Conservation (phyloP, 495 filamentous ascomycete genomes). For the Xylaria palmicola region DNA sequence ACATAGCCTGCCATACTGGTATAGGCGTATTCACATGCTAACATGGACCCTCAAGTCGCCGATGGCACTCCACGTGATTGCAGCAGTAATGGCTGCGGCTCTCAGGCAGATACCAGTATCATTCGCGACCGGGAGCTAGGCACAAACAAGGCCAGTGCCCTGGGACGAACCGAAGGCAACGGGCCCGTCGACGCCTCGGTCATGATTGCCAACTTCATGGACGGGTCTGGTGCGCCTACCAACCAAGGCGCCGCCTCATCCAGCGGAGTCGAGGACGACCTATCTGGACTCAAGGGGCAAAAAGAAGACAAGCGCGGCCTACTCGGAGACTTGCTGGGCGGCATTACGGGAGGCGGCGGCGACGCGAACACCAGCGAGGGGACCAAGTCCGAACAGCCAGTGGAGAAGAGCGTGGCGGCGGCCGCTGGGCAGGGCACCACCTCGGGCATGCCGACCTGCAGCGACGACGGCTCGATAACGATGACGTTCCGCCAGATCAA, state of each 20-base stretch:
- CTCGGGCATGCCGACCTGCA: slow-evolving; percentile 51
- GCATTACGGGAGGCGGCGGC: slow-evolving; percentile 17
- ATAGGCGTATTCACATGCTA: no score
- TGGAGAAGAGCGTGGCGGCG: slow-evolving; percentile 44
- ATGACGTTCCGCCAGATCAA: slow-evolving; percentile 57
- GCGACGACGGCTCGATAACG: slow-evolving; percentile 53
- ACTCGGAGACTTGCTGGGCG: slow-evolving; percentile 18
- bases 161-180: slow-evolving; percentile 57
- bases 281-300: slow-evolving; percentile 17
- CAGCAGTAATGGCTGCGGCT: slow-evolving; percentile 49
- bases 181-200: slow-evolving; percentile 52
- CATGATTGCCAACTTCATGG: slow-evolving; percentile 48
- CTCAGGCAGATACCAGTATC: slow-evolving; percentile 52
- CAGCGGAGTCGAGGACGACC: slow-evolving; percentile 35
- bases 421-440: slow-evolving; percentile 41
- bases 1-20: no score
- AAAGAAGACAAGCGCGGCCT: slow-evolving; percentile 15
- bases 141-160: slow-evolving; percentile 45
- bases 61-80: slow-evolving; percentile 60
- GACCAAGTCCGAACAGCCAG: slow-evolving; percentile 35
- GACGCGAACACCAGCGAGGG: slow-evolving; percentile 23
- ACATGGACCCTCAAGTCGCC: slow-evolving; percentile 39
- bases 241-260: slow-evolving; percentile 35
- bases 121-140: slow-evolving; percentile 50
- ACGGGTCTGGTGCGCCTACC: slow-evolving; percentile 27